phyloP scores from a whole-genome alignment of 768 basidiomycete genomes.

The Naganishia kalamii region DNA sequence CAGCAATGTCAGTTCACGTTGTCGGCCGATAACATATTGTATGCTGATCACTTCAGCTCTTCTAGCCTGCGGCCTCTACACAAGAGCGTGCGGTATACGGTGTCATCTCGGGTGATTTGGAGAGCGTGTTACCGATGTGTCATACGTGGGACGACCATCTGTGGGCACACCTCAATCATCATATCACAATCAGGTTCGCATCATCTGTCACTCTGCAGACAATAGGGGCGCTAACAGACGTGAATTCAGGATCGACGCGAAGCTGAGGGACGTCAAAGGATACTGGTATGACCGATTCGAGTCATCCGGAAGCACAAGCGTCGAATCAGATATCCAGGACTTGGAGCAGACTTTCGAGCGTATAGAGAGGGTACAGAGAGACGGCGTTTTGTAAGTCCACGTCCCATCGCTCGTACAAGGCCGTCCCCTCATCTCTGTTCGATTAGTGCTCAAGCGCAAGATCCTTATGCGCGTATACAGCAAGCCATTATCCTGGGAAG shows the following conservation, averaged over 20 bases:
- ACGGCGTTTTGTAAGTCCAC: conserved; percentile 37
- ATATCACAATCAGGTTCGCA: conserved; percentile 57
- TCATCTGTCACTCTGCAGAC: background rate
- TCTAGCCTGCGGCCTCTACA: conserved; percentile 56
- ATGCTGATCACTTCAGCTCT: background rate
- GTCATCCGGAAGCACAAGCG: background rate
- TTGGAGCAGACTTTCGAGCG: conserved; percentile 45
- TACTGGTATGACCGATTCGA: conserved; percentile 68
- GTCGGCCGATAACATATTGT: background rate
- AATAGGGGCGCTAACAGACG: background rate
- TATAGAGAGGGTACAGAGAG: conserved; percentile 38
- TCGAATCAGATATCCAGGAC: conserved; percentile 60
- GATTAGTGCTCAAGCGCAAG: conserved; percentile 34
- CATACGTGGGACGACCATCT: conserved; percentile 91
- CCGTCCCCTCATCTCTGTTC: too few species aligned
- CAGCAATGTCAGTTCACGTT: conserved; percentile 56
- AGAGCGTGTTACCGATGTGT: conserved; percentile 64
- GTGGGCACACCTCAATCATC: conserved; percentile 78
- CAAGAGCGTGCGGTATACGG: conserved; percentile 83
- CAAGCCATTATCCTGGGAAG: conserved; percentile 46
- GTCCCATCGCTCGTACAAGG: background rate
- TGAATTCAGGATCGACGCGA: conserved; percentile 61
- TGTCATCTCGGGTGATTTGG: conserved; percentile 64
- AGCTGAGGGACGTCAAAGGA: conserved; percentile 59
- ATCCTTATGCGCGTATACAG: conserved; percentile 47